Percentiles rank a stretch among this genome's conserved stretches.
Evolutionary conservation across 164 flowering plant species (phyloP).

Genomic region (Nymphaea thermarum): DNA sequence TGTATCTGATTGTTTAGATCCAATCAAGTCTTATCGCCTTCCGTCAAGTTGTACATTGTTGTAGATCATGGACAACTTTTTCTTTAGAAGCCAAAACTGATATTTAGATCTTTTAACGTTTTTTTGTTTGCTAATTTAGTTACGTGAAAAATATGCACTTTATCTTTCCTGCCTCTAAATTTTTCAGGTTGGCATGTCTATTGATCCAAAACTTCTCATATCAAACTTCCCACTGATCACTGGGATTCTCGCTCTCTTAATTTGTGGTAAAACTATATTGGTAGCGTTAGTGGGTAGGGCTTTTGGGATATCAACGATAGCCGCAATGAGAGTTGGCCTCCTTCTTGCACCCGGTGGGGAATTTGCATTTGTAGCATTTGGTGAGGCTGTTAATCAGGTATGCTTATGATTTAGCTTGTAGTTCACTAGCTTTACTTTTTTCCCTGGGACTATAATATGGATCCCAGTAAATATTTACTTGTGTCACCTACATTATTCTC

Average conservation of each 20-base stretch:
- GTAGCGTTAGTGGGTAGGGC: constrained; percentile 73
- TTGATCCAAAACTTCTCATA: constrained; percentile 90
- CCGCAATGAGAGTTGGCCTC: constrained; percentile 93
- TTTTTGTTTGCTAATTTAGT: too few relatives aligned
- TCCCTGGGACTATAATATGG: too few relatives aligned
- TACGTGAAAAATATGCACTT: too few relatives aligned
- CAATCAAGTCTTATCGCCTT: too few relatives aligned
- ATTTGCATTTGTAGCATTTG: constrained; percentile 99
- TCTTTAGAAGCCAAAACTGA: too few relatives aligned
- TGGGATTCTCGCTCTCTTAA: constrained; percentile 69
- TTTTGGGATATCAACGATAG: constrained; percentile 83
- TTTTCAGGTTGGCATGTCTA: constrained; percentile 99
- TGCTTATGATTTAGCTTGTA: not conserved
- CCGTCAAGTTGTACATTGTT: too few relatives aligned
- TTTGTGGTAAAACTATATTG: constrained; percentile 76
- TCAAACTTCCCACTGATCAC: constrained; percentile 78
- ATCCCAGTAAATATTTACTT: too few relatives aligned
- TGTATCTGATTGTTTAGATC: too few relatives aligned
- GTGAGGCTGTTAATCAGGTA: constrained; percentile 99
- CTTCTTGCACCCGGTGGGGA: constrained; percentile 99
- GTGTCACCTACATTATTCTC: not conserved
- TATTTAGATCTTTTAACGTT: too few relatives aligned
- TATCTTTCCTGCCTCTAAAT: not conserved
- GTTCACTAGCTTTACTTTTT: not conserved
- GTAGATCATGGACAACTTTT: too few relatives aligned